Percentiles rank a stretch among this genome's conserved stretches.
phyloP scores from a whole-genome alignment of 768 basidiomycete genomes.

The Nidularia pulvinata region DNA sequence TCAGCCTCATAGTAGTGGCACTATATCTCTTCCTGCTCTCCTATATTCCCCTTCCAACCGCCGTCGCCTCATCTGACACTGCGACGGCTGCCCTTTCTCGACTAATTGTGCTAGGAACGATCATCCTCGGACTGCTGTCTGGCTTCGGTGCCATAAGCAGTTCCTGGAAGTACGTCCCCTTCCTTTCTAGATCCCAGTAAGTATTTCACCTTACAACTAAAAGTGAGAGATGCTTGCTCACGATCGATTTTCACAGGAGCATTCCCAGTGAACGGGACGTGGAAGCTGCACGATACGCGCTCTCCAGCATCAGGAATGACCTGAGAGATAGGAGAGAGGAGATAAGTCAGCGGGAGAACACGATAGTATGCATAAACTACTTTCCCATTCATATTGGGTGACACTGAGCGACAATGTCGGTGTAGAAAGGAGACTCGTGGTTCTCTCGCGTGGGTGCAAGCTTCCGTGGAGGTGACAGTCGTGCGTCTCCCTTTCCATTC shows the following conservation, averaged over 20 bases:
- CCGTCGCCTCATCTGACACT: constrained; percentile 34
- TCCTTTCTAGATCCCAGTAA: constrained; percentile 24
- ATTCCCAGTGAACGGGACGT: constrained; percentile 53
- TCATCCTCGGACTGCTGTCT: constrained; percentile 77
- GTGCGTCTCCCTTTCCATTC: constrained; percentile 18
- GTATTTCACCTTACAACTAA: neutral
- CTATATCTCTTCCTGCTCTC: constrained; percentile 63
- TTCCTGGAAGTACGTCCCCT: constrained; percentile 60
- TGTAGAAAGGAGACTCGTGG: constrained; percentile 35
- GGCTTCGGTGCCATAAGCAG: constrained; percentile 78
- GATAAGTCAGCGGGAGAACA: constrained; percentile 21
- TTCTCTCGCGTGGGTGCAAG: constrained; percentile 46
- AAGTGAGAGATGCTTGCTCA: neutral
- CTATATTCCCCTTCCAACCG: constrained; percentile 64
- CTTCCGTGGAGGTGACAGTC: constrained; percentile 45
- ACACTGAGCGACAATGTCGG: neutral
- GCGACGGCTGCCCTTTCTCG: constrained; percentile 55
- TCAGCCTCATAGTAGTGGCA: constrained; percentile 49
- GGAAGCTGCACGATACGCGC: constrained; percentile 52
- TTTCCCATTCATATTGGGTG: no score
- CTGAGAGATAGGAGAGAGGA: constrained; percentile 37
- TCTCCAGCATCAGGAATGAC: constrained; percentile 62
- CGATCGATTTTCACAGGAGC: constrained; percentile 15
- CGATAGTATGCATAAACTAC: constrained; percentile 7
- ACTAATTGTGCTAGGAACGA: constrained; percentile 74